A percentile compares a stretch with the other conserved stretches of the same genome.
phyloP scores from a whole-genome alignment of 495 filamentous ascomycete genomes.

The Extremus antarcticus region DNA sequence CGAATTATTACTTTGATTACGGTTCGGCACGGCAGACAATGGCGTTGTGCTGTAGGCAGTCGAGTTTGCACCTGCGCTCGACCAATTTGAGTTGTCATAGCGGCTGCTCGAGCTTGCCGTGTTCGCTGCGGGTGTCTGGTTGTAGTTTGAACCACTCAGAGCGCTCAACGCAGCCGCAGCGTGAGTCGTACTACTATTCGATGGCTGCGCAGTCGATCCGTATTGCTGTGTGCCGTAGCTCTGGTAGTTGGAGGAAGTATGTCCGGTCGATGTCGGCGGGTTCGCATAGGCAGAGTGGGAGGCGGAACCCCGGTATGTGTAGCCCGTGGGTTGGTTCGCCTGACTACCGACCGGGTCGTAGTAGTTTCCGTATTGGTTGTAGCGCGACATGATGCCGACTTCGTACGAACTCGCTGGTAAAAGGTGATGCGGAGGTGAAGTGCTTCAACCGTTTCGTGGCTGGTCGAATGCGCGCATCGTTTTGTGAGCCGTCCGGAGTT shows the following conservation, averaged over 20 bases:
- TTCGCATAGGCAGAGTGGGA: not conserved
- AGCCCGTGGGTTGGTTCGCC: slow-evolving; percentile 12
- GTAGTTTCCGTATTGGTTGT: slow-evolving; percentile 8
- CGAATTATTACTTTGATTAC: slow-evolving; percentile 12
- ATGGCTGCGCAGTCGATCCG: not conserved
- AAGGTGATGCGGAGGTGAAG: not conserved
- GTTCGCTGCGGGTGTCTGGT: not conserved
- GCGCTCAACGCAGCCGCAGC: slow-evolving; percentile 5
- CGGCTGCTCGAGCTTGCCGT: not conserved
- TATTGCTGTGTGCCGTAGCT: slow-evolving; percentile 11
- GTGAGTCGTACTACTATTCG: not conserved
- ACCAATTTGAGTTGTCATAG: slow-evolving; percentile 3
- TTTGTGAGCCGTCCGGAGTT: too few species aligned
- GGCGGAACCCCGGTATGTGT: slow-evolving; percentile 2
- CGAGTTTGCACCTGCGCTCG: not conserved
- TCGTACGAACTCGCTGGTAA: not conserved
- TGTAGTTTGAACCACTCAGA: slow-evolving; percentile 7
- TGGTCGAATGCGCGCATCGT: too few species aligned
- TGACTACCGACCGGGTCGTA: slow-evolving; percentile 18
- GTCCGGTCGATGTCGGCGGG: not conserved
- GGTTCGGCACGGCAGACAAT: slow-evolving; percentile 3
- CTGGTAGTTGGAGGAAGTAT: not conserved
- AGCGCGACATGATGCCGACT: slow-evolving; percentile 10
- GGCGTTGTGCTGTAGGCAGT: not conserved
- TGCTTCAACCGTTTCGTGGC: not conserved